Evolutionary conservation across 140 eudicot species (phyloP).

Genomic region (Erigeron philadelphicus): DNA sequence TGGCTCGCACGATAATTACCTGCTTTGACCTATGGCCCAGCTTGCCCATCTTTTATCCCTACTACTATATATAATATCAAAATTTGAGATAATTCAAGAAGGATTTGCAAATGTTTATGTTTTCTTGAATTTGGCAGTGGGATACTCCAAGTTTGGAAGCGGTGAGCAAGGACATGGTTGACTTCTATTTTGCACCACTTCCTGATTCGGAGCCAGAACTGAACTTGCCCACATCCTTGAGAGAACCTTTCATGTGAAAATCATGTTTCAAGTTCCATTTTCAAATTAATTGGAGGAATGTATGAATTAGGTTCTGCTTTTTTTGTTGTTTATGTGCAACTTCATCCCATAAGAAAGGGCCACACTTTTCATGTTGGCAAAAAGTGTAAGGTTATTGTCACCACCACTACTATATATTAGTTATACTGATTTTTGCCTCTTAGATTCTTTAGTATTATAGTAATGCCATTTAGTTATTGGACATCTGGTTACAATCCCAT

Average conservation of each 20-base stretch:
- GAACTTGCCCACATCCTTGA: slow-evolving; percentile 61
- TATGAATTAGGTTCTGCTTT: slow-evolving; percentile 5
- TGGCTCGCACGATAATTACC: background rate
- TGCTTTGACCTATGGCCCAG: background rate
- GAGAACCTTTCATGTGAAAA: slow-evolving; percentile 68
- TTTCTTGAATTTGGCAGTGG: slow-evolving; percentile 55
- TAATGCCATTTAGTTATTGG: slow-evolving; percentile 16
- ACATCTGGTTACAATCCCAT: background rate
- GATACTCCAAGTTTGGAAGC: slow-evolving; percentile 55
- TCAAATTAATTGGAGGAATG: background rate
- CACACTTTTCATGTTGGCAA: slow-evolving; percentile 15
- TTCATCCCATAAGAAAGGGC: slow-evolving; percentile 22
- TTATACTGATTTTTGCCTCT: slow-evolving; percentile 1
- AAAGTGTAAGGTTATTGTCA: slow-evolving; percentile 5
- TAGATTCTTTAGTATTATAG: background rate
- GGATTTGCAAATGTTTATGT: background rate
- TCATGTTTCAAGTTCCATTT: background rate
- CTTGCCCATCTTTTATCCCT: background rate
- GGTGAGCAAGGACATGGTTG: slow-evolving; percentile 83
- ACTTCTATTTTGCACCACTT: slow-evolving; percentile 50
- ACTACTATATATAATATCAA: background rate
- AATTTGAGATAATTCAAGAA: background rate
- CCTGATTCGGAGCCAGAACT: slow-evolving; percentile 51
- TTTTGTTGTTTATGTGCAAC: background rate
- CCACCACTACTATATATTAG: background rate